Evolutionary conservation across 2,329 filamentous ascomycete species (phyloP).

Genomic region (Leptographium galeiforme): DNA sequence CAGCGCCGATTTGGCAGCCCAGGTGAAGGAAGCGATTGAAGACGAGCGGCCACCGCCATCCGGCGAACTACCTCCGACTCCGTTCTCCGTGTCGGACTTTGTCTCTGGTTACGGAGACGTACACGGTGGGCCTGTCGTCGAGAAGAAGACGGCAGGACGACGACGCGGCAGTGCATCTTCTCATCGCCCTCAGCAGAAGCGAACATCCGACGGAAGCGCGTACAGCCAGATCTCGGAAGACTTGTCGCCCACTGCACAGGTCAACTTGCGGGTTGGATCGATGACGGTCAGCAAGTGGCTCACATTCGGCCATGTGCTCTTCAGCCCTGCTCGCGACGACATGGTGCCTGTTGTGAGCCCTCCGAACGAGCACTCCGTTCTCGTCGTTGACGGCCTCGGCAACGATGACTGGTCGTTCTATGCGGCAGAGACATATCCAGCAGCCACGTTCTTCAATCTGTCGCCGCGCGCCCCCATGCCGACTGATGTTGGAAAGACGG

Average conservation of each 20-base stretch:
- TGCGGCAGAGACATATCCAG: slow-evolving; percentile 65
- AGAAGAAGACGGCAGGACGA: slow-evolving; percentile 12
- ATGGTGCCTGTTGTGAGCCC: slow-evolving; percentile 38
- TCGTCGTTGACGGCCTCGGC: slow-evolving; percentile 74
- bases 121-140: slow-evolving; percentile 14
- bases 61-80: slow-evolving; percentile 24
- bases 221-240: slow-evolving; percentile 38
- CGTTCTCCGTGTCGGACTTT: slow-evolving; percentile 29
- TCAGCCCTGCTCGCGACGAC: slow-evolving; percentile 65
- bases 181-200: slow-evolving; percentile 4
- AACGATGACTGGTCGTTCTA: slow-evolving; percentile 84
- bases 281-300: slow-evolving; percentile 84
- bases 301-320: slow-evolving; percentile 70
- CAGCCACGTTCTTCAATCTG: slow-evolving; percentile 64
- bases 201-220: slow-evolving; percentile 30
- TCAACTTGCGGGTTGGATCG: slow-evolving; percentile 66
- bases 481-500: slow-evolving; percentile 26
- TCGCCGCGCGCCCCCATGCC: slow-evolving; percentile 43
- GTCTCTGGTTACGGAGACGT: slow-evolving; percentile 25
- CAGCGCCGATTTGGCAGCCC: slow-evolving; percentile 40
- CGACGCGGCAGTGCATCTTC: slow-evolving; percentile 19
- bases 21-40: slow-evolving; percentile 34
- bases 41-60: slow-evolving; percentile 15
- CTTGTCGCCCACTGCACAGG: slow-evolving; percentile 51
- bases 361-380: slow-evolving; percentile 47